These are phyloP conservation scores for Schizochytrium sp. DNA, from an alignment of 108 stramenopile genomes.

Conservation along the genomic window DNA sequence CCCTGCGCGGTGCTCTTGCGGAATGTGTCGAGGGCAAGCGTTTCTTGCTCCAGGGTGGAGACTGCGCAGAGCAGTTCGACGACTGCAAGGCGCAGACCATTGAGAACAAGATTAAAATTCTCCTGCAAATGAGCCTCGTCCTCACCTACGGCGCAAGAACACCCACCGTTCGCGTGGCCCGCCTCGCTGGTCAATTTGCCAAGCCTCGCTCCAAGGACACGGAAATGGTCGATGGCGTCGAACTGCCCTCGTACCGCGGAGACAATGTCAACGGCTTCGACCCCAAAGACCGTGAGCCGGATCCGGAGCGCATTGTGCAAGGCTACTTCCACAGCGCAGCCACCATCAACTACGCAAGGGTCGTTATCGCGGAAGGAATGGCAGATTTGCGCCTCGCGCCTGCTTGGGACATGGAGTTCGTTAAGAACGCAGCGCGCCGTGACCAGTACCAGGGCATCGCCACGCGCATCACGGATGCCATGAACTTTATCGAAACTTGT, in stretches of 20 bases:
- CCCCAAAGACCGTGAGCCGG: conserved; percentile 42
- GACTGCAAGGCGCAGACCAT: conserved; percentile 21
- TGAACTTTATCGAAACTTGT: conserved; percentile 93
- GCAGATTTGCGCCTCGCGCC: conserved; percentile 87
- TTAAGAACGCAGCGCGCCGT: conserved; percentile 79
- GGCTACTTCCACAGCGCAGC: conserved; percentile 67
- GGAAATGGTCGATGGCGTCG: conserved; percentile 64
- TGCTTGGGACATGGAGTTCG: conserved; percentile 97
- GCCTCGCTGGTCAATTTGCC: conserved; percentile 95
- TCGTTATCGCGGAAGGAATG: conserved; percentile 87
- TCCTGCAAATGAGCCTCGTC: conserved; percentile 72
- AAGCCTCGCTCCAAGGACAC: conserved; percentile 85
- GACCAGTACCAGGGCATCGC: conserved; percentile 75
- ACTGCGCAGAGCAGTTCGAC: conserved; percentile 91
- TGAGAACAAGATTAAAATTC: conserved; percentile 29
- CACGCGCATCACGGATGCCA: conserved; percentile 77
- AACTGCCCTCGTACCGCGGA: conserved; percentile 84
- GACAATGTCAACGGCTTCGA: conserved; percentile 77
- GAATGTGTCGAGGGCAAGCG: conserved; percentile 84
- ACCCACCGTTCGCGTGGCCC: conserved; percentile 90
- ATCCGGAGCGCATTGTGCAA: background rate
- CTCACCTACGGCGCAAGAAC: conserved; percentile 87
- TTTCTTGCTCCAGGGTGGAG: conserved; percentile 96
- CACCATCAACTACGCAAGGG: conserved; percentile 89
- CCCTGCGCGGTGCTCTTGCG: conserved; percentile 76